Evolutionary conservation across 2,329 filamentous ascomycete species (phyloP), one percentile per base, ranked within the genome.

Genomic region (Kalaharituber pfeilii): DNA sequence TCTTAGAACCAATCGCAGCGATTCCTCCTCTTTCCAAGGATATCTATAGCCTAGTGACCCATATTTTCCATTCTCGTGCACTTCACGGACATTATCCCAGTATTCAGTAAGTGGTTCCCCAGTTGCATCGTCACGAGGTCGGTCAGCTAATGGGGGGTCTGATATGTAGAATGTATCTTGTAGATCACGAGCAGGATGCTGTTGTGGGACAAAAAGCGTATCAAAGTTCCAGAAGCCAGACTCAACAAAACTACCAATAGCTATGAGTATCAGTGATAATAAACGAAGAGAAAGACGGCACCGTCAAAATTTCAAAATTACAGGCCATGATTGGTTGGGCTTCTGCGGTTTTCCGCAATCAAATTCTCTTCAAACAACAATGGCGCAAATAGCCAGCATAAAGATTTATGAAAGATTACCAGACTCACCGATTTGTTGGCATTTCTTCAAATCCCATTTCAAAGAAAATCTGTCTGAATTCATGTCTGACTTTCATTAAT

Each of bases 211-310:
- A 69, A 89, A 95, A 59, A 98, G 85, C 24, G 88, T 81, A 66
- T 96, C 89, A 69, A 96, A 96, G 71, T 96, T 96, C 87, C 91
- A 98, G 80, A 96, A 95, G 49, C 89, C 88, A 11, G 88, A 89
- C 72, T 98, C 91, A 59, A 96, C 88, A 67, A 82, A 95, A 68
- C 73, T 75, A 50, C 24, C 26, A 20, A 52, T 18, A 50, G 53
- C 54, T 36, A n/a, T 9, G 30, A 36, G 5, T n/a, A 36, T 47
- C 11, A 18, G n/a, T 15, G 26, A 44, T 1, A 9, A 44, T 6
- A 29, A n/a, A 3, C 30, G n/a, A 9, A n/a, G n/a, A 36, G 30
- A 36, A 9, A 9, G n/a, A 9, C 30, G 30, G n/a, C 30, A 36
- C 30, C 30, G 9, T 36, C n/a, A n/a, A n/a, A n/a, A n/a, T n/a